phyloP scores from a whole-genome alignment of 1,284 basidiomycete species.

The Pseudomicrostroma phylloplanum region DNA sequence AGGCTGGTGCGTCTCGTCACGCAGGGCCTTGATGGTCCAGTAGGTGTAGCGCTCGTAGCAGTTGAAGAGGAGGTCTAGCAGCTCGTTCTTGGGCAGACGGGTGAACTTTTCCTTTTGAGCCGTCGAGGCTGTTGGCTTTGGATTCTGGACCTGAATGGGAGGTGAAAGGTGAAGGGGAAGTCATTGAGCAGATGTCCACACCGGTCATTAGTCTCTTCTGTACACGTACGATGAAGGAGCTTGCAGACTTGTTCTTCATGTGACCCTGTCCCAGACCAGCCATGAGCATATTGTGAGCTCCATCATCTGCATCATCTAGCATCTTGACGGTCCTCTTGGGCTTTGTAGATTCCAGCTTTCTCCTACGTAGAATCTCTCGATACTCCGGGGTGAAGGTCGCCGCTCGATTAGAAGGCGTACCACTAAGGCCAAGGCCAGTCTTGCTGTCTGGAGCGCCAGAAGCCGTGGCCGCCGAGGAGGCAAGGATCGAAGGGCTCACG shows the following conservation, averaged over 20 bases:
- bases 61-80: conserved; percentile 75
- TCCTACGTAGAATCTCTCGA: conserved; percentile 52
- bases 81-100: conserved; percentile 78
- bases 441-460: conserved; percentile 16
- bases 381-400: conserved; percentile 51
- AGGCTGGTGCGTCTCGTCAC: conserved; percentile 79
- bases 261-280: conserved; percentile 39
- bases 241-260: neutral
- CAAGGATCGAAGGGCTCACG: neutral
- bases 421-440: conserved; percentile 8
- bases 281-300: conserved; percentile 50
- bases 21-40: conserved; percentile 75
- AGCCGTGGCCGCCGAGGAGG: neutral
- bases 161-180: neutral
- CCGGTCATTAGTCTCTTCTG: neutral
- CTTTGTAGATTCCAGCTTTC: conserved; percentile 52
- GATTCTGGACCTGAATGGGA: conserved; percentile 13
- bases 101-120: conserved; percentile 64
- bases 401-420: conserved; percentile 7
- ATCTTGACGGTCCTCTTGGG: conserved; percentile 53
- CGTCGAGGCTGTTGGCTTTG: conserved; percentile 18
- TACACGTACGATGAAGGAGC: conserved; percentile 10
- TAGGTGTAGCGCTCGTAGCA: conserved; percentile 72
- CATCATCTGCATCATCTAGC: conserved; percentile 51
- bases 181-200: neutral